These are phyloP conservation scores for Candida hispaniensis DNA, from an alignment of 805 yeast genomes.

Conservation along the genomic window DNA sequence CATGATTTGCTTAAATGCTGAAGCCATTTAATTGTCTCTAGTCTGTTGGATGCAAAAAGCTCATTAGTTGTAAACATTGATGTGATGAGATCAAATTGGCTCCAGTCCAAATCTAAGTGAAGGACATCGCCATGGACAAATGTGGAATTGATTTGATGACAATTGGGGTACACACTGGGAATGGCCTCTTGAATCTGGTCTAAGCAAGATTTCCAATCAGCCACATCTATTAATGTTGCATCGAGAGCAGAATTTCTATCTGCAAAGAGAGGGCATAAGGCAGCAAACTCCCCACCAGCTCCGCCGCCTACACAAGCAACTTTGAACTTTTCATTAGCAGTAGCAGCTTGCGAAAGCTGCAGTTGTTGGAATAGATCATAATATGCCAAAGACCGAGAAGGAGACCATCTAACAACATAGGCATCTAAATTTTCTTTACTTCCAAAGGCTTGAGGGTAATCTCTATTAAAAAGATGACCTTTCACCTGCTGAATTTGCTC, in stretches of 20 bases:
- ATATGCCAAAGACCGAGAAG: slow-evolving; percentile 69
- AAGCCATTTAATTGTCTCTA: slow-evolving; percentile 49
- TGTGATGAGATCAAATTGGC: slow-evolving; percentile 53
- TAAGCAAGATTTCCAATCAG: slow-evolving; percentile 60
- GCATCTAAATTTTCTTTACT: slow-evolving; percentile 55
- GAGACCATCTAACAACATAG: slow-evolving; percentile 77
- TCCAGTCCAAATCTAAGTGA: slow-evolving; percentile 14
- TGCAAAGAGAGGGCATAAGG: slow-evolving; percentile 47
- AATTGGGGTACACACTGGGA: slow-evolving; percentile 3
- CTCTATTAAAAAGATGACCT: slow-evolving; percentile 54
- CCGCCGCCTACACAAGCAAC: slow-evolving; percentile 78
- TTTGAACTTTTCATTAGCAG: slow-evolving; percentile 20
- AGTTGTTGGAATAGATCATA: slow-evolving; percentile 51
- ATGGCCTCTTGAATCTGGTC: slow-evolving; percentile 27
- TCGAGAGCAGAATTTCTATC: slow-evolving; percentile 12
- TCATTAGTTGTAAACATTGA: slow-evolving; percentile 81
- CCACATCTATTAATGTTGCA: slow-evolving; percentile 56
- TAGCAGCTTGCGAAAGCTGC: slow-evolving; percentile 4
- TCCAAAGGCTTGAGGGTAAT: slow-evolving; percentile 61
- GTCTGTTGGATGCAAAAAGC: slow-evolving; percentile 57
- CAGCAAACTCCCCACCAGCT: slow-evolving; percentile 73
- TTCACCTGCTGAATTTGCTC: slow-evolving; percentile 57
- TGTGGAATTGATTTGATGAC: not conserved
- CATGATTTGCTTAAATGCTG: slow-evolving; percentile 44
- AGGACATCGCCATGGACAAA: slow-evolving; percentile 23